Conservation (phyloP, 768 basidiomycete genomes). For the Trametes elegans region DNA sequence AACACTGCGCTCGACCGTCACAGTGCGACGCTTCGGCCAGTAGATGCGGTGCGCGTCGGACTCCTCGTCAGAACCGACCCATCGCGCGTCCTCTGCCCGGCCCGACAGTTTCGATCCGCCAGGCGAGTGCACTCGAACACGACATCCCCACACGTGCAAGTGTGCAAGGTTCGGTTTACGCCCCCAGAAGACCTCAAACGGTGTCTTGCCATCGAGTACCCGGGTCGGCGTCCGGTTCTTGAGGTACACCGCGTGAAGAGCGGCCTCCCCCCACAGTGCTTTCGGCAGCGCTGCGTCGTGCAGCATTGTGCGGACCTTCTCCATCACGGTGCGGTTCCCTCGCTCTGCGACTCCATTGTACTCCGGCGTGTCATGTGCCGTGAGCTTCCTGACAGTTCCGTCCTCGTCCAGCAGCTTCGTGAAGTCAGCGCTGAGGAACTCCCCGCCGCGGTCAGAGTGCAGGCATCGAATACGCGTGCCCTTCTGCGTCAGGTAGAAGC, state of each 20-base stretch:
- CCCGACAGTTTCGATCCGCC: conserved; percentile 6
- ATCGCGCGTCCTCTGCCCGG: conserved; percentile 3
- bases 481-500: conserved; percentile 35
- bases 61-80: conserved; percentile 14
- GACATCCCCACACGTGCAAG: conserved; percentile 16
- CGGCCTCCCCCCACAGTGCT: conserved; percentile 32
- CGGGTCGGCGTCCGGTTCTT: conserved; percentile 21
- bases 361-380: conserved; percentile 39
- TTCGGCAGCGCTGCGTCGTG: conserved; percentile 20
- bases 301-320: conserved; percentile 29
- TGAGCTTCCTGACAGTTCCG: conserved; percentile 40
- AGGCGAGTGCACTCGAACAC: conserved; percentile 6
- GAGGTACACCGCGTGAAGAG: conserved; percentile 23
- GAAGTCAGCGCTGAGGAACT: conserved; percentile 29
- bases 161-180: conserved; percentile 16
- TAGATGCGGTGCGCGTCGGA: conserved; percentile 34
- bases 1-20: conserved; percentile 31
- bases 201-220: conserved; percentile 19
- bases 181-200: conserved; percentile 19
- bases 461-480: conserved; percentile 31
- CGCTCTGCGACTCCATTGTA: conserved; percentile 43
- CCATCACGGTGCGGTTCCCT: conserved; percentile 27
- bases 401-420: conserved; percentile 28
- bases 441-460: conserved; percentile 42
- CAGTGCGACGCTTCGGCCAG: conserved; percentile 29